Evolutionary conservation across 495 filamentous ascomycete species (phyloP).

Genomic region (Sabuloglossum arenarium): DNA sequence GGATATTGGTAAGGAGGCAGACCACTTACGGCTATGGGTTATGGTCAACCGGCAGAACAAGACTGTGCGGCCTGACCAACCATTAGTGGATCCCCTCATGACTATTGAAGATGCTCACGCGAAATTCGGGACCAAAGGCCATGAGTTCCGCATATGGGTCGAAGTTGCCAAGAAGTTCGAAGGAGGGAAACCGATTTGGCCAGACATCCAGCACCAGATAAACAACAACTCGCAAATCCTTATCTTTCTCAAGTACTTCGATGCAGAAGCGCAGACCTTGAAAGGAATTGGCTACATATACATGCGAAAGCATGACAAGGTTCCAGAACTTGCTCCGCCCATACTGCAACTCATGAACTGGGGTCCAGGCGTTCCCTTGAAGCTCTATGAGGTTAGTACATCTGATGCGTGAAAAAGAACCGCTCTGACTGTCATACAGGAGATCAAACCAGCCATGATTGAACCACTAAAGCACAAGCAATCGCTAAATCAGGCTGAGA

Average conservation of each 20-base stretch:
- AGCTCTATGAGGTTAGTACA: conserved; percentile 47
- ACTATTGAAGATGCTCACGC: conserved; percentile 62
- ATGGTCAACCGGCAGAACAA: conserved; percentile 99
- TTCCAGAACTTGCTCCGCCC: conserved; percentile 58
- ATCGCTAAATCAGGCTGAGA: conserved; percentile 71
- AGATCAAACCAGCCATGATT: conserved; percentile 96
- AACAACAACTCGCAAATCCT: conserved; percentile 38
- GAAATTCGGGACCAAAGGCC: conserved; percentile 46
- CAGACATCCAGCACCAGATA: conserved; percentile 28
- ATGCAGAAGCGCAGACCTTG: conserved; percentile 52
- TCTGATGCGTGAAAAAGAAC: neutral
- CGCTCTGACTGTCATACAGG: conserved; percentile 19
- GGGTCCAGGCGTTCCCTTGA: conserved; percentile 33
- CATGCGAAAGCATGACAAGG: conserved; percentile 67
- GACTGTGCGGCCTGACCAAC: conserved; percentile 75
- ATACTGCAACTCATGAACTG: conserved; percentile 79
- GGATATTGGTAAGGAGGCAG: conserved; percentile 39
- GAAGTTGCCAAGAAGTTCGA: conserved; percentile 47
- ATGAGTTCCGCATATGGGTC: conserved; percentile 66
- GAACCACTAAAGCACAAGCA: conserved; percentile 82
- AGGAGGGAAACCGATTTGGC: conserved; percentile 49
- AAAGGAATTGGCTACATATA: conserved; percentile 63
- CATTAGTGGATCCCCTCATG: conserved; percentile 54
- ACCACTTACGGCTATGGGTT: conserved; percentile 63
- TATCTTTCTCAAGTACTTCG: conserved; percentile 84